phyloP scores from a whole-genome alignment of 1,139 yeast genomes.

The Wickerhamiella pararugosa region DNA sequence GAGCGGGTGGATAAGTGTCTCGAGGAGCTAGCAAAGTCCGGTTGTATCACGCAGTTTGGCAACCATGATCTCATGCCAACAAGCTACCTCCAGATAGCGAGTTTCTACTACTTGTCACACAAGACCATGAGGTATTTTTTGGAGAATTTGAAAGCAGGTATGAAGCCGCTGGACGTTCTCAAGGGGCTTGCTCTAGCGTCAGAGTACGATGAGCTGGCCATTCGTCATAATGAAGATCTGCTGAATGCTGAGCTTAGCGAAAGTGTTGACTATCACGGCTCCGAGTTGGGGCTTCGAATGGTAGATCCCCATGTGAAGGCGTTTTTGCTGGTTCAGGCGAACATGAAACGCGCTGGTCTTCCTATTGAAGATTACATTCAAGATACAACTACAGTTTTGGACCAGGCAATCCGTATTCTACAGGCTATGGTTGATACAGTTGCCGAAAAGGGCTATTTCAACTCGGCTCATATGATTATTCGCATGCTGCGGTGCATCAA shows the following conservation, averaged over 20 bases:
- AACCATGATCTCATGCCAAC: constrained; percentile 33
- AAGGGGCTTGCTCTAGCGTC: constrained; percentile 62
- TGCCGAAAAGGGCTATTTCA: constrained; percentile 63
- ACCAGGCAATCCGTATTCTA: constrained; percentile 82
- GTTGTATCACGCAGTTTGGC: constrained; percentile 45
- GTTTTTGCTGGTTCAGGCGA: constrained; percentile 73
- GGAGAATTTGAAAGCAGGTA: constrained; percentile 33
- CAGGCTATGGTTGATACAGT: constrained; percentile 89
- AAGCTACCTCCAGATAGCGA: constrained; percentile 69
- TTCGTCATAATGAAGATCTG: constrained; percentile 88
- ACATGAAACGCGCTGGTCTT: constrained; percentile 62
- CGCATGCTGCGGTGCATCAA: constrained; percentile 74
- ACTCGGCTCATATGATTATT: constrained; percentile 46
- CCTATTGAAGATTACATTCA: constrained; percentile 94
- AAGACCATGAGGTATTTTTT: constrained; percentile 64
- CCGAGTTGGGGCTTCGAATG: constrained; percentile 40
- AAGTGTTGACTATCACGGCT: constrained; percentile 57
- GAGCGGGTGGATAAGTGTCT: constrained; percentile 58
- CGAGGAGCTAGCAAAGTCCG: constrained; percentile 51
- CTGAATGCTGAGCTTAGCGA: constrained; percentile 83
- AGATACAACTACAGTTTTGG: constrained; percentile 85
- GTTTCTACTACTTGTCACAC: constrained; percentile 89
- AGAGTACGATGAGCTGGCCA: constrained; percentile 86
- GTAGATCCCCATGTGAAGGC: constrained; percentile 97
- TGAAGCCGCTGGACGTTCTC: constrained; percentile 55